These are phyloP conservation scores for Paramecium sonneborni DNA, from an alignment of 73 alveolate species.

Conservation along the genomic window DNA sequence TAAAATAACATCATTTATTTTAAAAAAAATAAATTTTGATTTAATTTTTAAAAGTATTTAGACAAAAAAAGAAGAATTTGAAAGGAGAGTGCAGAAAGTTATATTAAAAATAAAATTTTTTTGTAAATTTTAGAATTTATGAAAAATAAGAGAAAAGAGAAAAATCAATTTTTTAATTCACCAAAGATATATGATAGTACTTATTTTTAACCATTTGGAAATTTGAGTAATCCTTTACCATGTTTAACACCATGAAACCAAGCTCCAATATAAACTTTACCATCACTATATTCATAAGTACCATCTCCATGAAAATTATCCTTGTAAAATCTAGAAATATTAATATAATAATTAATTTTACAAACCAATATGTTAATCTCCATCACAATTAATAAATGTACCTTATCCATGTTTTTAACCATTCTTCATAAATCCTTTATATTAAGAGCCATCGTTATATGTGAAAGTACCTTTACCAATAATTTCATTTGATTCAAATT, in stretches of 20 bases:
- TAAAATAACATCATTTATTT: too few species aligned
- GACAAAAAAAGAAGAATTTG: too few species aligned
- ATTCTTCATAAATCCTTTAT: slow-evolving; percentile 76
- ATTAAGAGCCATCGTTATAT: slow-evolving; percentile 69
- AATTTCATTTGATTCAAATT: slow-evolving; percentile 61
- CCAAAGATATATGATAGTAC: background rate
- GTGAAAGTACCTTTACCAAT: slow-evolving; percentile 74
- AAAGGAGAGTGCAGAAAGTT: too few species aligned
- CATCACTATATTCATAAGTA: slow-evolving; percentile 79
- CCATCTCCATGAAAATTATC: slow-evolving; percentile 85
- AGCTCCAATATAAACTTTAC: slow-evolving; percentile 75
- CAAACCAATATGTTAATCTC: slow-evolving; percentile 71
- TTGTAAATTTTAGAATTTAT: background rate
- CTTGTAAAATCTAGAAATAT: slow-evolving; percentile 40
- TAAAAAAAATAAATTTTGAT: too few species aligned
- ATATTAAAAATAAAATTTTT: background rate
- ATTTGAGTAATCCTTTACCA: slow-evolving; percentile 74
- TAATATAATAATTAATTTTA: background rate
- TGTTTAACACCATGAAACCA: slow-evolving; percentile 74
- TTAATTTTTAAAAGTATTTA: too few species aligned
- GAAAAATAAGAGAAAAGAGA: background rate
- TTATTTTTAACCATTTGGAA: slow-evolving; percentile 77
- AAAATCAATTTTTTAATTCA: background rate
- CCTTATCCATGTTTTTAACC: slow-evolving; percentile 78
- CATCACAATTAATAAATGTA: slow-evolving; percentile 28